phyloP scores from a whole-genome alignment of 1,284 basidiomycete genomes.

The Sparassis latifolia region DNA sequence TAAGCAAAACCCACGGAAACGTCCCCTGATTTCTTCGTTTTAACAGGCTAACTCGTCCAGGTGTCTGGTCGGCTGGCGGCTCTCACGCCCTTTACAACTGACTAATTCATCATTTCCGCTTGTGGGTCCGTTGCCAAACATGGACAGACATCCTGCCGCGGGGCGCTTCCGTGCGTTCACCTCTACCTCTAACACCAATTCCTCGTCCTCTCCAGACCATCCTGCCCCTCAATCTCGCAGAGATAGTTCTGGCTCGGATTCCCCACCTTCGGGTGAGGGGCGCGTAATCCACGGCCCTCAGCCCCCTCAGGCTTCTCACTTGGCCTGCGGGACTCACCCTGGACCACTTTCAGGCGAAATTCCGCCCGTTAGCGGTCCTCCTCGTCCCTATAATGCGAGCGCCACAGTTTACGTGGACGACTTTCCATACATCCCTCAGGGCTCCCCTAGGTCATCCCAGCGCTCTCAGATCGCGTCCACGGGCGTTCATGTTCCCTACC shows the following conservation, averaged over 20 bases:
- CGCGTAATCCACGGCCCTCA: conserved; percentile 9
- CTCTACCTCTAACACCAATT: conserved; percentile 9
- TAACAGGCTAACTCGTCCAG: conserved; percentile 8
- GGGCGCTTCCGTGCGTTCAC: conserved; percentile 19
- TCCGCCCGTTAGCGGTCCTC: conserved; percentile 8
- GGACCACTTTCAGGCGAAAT: conserved; percentile 11
- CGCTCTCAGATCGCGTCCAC: conserved; percentile 4
- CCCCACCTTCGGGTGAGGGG: conserved; percentile 13
- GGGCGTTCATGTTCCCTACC: conserved; percentile 2
- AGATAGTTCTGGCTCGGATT: conserved; percentile 15
- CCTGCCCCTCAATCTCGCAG: conserved; percentile 9
- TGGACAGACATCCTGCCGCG: conserved; percentile 17
- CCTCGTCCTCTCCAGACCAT: conserved; percentile 11
- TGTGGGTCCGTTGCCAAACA: conserved; percentile 20
- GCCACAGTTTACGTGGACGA: conserved; percentile 19
- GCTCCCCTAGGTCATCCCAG: conserved; percentile 5
- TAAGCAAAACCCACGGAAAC: conserved; percentile 7
- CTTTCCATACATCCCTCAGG: conserved; percentile 14
- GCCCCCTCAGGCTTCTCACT: conserved; percentile 9
- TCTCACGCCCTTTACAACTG: conserved; percentile 12
- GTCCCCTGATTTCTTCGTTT: conserved; percentile 11
- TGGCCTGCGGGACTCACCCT: conserved; percentile 8
- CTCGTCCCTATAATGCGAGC: conserved; percentile 8
- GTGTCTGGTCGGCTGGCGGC: conserved; percentile 9
- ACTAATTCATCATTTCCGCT: conserved; percentile 17